phyloP scores from a whole-genome alignment of 2,329 filamentous ascomycete genomes.

The Aspergillus brunneoviolaceus region DNA sequence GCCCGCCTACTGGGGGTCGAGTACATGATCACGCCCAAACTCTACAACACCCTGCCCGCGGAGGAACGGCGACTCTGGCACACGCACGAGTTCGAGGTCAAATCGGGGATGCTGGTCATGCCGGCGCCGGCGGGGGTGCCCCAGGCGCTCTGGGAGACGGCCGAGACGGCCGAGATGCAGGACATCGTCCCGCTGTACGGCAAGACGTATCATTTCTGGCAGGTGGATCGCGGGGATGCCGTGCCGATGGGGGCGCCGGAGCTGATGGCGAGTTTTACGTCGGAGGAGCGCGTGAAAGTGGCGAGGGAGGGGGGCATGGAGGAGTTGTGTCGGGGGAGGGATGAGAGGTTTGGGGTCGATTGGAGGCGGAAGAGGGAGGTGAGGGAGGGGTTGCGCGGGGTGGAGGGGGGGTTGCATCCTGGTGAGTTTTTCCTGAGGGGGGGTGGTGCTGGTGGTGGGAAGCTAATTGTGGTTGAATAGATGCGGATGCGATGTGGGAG shows the following conservation, averaged over 20 bases:
- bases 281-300: slow-evolving; percentile 26
- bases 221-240: slow-evolving; percentile 71
- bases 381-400: slow-evolving; percentile 50
- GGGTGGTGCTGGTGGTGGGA: too few relatives aligned
- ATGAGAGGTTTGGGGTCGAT: slow-evolving; percentile 56
- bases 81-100: slow-evolving; percentile 57
- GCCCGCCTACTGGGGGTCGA: slow-evolving; percentile 80
- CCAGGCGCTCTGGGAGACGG: slow-evolving; percentile 66
- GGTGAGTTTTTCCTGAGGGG: slow-evolving; percentile 26
- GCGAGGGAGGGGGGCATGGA: slow-evolving; percentile 30
- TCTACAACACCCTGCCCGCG: slow-evolving; percentile 64
- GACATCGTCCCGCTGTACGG: slow-evolving; percentile 73
- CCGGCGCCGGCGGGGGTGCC: slow-evolving; percentile 44
- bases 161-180: slow-evolving; percentile 79
- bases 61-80: slow-evolving; percentile 79
- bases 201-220: slow-evolving; percentile 85
- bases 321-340: slow-evolving; percentile 50
- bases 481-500: slow-evolving; percentile 36
- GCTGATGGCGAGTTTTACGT: slow-evolving; percentile 62
- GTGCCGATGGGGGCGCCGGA: slow-evolving; percentile 61
- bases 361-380: slow-evolving; percentile 53
- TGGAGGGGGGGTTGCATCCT: slow-evolving; percentile 32
- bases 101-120: slow-evolving; percentile 46
- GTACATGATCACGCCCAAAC: slow-evolving; percentile 74
- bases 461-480: slow-evolving; percentile 19